phyloP scores from a whole-genome alignment of 192 early-diverging fungal genomes.

The Geranomyces variabilis region DNA sequence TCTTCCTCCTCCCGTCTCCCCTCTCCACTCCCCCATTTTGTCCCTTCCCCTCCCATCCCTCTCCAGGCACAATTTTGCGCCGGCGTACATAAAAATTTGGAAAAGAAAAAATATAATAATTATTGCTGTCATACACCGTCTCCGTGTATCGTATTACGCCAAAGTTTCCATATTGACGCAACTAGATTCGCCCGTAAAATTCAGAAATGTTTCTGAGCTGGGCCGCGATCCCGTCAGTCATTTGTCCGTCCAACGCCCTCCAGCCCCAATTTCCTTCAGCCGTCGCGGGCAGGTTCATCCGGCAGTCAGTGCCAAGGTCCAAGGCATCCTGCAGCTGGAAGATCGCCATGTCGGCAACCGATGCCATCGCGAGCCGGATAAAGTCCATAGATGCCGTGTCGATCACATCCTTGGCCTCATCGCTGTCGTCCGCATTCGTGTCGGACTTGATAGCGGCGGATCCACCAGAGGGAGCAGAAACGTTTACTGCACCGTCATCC shows the following conservation, averaged over 20 bases:
- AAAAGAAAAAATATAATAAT: too few relatives aligned
- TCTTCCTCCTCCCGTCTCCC: too few relatives aligned
- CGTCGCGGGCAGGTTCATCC: conserved; percentile 35
- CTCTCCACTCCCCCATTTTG: too few relatives aligned
- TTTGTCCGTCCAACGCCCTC: conserved; percentile 1
- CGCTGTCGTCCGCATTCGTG: not conserved
- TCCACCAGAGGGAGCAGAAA: not conserved
- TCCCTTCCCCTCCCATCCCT: too few relatives aligned
- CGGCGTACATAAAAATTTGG: too few relatives aligned
- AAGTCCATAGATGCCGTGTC: conserved; percentile 17
- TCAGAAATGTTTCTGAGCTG: conserved; percentile 17
- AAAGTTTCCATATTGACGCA: too few relatives aligned
- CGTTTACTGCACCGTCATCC: not conserved
- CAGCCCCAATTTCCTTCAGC: conserved; percentile 34
- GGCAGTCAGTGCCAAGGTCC: conserved; percentile 27
- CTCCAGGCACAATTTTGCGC: too few relatives aligned
- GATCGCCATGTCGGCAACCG: conserved; percentile 33
- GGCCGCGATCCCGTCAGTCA: conserved; percentile 29
- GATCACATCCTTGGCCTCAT: conserved; percentile 6
- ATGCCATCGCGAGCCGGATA: conserved; percentile 23
- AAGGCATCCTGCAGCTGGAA: conserved; percentile 32
- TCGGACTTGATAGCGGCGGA: not conserved
- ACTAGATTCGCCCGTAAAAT: conserved; percentile 18
- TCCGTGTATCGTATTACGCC: too few relatives aligned
- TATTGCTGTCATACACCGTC: too few relatives aligned